Percentiles rank a stretch among this genome's conserved stretches.
Conservation (phyloP, 176 grass and related monocot genomes). For the Hordeum marinum region DNA sequence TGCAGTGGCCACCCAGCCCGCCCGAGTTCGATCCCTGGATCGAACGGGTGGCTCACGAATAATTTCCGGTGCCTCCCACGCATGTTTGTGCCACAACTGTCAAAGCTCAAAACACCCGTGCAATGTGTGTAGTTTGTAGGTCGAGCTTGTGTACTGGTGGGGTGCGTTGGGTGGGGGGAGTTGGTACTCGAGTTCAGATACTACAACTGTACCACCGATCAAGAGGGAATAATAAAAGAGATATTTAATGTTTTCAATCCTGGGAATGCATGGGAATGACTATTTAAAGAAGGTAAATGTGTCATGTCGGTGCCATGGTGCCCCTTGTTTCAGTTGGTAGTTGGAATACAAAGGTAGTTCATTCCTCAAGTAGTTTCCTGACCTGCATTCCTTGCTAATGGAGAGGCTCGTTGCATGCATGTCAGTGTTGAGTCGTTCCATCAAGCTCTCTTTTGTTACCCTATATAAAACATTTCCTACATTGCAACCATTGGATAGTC, state of each 20-base stretch:
- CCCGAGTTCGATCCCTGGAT: no score
- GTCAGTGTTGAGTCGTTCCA: conserved; percentile 71
- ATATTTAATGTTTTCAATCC: not conserved
- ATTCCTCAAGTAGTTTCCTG: not conserved
- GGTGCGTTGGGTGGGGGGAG: no score
- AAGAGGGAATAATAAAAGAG: no score
- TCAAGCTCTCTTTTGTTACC: conserved; percentile 75
- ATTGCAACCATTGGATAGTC: not conserved
- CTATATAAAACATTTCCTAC: conserved; percentile 30
- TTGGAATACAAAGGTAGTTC: not conserved
- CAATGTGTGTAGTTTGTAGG: no score
- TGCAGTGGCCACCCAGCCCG: no score
- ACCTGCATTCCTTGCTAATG: conserved; percentile 85
- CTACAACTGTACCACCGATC: no score
- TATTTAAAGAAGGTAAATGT: conserved; percentile 3
- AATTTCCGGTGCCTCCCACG: no score
- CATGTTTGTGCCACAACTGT: no score
- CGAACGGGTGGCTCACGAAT: no score
- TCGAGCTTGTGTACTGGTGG: no score
- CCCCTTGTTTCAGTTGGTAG: not conserved
- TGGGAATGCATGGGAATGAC: not conserved
- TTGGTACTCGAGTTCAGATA: no score
- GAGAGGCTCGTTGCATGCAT: conserved; percentile 62
- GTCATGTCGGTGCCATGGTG: not conserved
- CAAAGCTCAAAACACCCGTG: no score